Percentiles rank a stretch among this genome's conserved stretches.
These are phyloP conservation scores for Penicillium sp. DNA, from an alignment of 2,329 filamentous ascomycete species.

Conservation along the genomic window DNA sequence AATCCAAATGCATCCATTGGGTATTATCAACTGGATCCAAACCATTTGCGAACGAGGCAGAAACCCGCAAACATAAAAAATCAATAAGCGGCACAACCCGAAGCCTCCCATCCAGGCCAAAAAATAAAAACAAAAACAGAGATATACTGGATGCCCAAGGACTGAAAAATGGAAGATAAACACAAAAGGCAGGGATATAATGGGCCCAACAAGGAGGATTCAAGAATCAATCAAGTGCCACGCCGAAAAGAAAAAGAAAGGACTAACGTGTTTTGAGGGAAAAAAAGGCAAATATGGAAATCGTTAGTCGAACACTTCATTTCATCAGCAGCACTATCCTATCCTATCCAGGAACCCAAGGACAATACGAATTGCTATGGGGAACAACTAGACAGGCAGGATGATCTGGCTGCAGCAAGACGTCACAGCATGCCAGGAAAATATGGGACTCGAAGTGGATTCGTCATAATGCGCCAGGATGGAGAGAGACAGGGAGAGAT, in stretches of 20 bases:
- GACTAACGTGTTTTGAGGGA: slow-evolving; percentile 8
- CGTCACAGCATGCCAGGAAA: slow-evolving; percentile 20
- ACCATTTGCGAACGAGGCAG: slow-evolving; percentile 11
- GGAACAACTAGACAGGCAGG: not conserved
- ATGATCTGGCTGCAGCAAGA: slow-evolving; percentile 8
- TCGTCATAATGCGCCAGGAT: slow-evolving; percentile 20
- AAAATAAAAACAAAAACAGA: slow-evolving; percentile 13
- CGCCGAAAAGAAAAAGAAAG: slow-evolving; percentile 7
- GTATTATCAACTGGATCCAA: slow-evolving; percentile 26
- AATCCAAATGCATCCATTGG: slow-evolving; percentile 25
- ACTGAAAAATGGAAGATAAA: slow-evolving; percentile 9
- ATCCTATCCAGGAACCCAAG: not conserved
- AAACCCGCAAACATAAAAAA: slow-evolving; percentile 8
- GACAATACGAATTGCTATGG: not conserved
- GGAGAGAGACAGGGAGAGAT: slow-evolving; percentile 3
- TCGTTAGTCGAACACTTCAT: slow-evolving; percentile 25
- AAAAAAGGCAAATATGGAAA: slow-evolving; percentile 17
- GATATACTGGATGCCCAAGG: too few species aligned
- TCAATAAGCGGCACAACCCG: slow-evolving; percentile 9
- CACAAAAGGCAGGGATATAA: slow-evolving; percentile 24
- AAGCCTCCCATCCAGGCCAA: slow-evolving; percentile 11
- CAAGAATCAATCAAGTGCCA: not conserved
- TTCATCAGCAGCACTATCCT: slow-evolving; percentile 11
- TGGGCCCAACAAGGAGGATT: slow-evolving; percentile 16
- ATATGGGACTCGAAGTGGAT: slow-evolving; percentile 17